Evolutionary conservation across 1,284 basidiomycete genomes (phyloP), one percentile per base, ranked within the genome.

Genomic region (Peniophora sp.): DNA sequence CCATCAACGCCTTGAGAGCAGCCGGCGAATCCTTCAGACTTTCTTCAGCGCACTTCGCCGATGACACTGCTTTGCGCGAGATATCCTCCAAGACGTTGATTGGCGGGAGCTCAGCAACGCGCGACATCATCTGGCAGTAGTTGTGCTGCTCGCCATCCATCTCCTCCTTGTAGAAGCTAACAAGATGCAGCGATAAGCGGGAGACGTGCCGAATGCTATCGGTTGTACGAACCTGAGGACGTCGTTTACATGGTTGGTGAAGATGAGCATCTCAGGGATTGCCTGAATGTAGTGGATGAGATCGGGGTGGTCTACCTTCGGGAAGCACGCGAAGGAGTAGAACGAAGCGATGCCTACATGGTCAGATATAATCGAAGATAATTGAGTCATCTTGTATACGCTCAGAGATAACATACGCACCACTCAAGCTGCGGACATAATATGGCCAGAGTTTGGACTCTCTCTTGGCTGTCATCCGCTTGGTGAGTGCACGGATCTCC

Each of bases 61-160:
- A 6, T 16, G 19, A 5, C 8, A 41, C 38, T 41, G 38, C n/a
- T 16, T 41, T 16, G 38, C 19, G n/a, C 16, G 38, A 41, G 38
- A 41, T 16, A 41, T 41, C 38, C 16, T 41, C n/a, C 8, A 41
- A 20, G 16, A 41, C 19, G 5, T 41, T 16, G 16, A 41, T 41
- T n/a, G 38, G 38, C 19, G 38, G 8, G 16, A 5, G 16, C 8
- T 16, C 38, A n/a, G 16, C 5, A 16, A 41, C 38, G 5, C 16
- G 38, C 38, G 38, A 41, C 38, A 41, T 41, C 38, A 41, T 41
- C 38, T 41, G 38, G 16, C 38, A 41, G 38, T 41, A 41, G 38
- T 41, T 41, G 16, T 6, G 5, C 38, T 41, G 38, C 16, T 41
- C 38, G 38, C 38, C 38, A n/a, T 41, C 38, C 38, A 41, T 41